Evolutionary conservation across 495 filamentous ascomycete species (phyloP), one percentile per base, ranked within the genome.

Genomic region (Aspergillus egyptiacus): DNA sequence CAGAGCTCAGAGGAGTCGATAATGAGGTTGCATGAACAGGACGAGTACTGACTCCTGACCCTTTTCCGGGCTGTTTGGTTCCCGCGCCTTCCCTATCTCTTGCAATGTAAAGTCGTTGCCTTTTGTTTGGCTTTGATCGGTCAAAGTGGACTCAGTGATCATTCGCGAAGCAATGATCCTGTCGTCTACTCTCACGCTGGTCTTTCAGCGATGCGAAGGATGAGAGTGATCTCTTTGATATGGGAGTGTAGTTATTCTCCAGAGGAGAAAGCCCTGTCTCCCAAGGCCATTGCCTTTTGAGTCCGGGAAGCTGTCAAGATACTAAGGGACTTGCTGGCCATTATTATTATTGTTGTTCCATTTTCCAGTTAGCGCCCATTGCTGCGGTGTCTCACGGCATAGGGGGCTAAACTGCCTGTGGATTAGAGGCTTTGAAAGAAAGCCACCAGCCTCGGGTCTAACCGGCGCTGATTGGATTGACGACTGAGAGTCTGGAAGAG

Each of bases 361-460:
- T 15, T 35, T 27, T 38, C 22, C 25, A 45, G 27, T 41, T 40
- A 37, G n/a, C n/a, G n/a, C n/a, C 51, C 33, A 37, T 18, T 35
- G 40, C 46, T 41, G 45, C 40, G 42, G 50, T 39, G 45, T 49
- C 27, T 25, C 34, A 46, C 36, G n/a, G 45, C 46, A 51, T 43
- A 54, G 37, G 51, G 48, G 38, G 39, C 56, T 58, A 58, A 48
- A 23, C 48, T 42, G 19, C 46, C 48, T 33, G 27, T 44, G 46
- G 44, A 47, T 38, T 46, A 54, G 51, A 19, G 43, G 33, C 30
- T 46, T 41, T 37, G 19, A 31, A 40, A 40, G 49, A 52, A 56
- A 45, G 39, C 35, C 35, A 20, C 38, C 39, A 48, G 39, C 44
- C 44, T 48, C 38, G 19, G 24, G 35, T 24, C 35, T 38, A 25